Percentiles rank a stretch among this genome's conserved stretches.
phyloP scores from a whole-genome alignment of 441 rosid species.

The Pelargonium citronellum region DNA sequence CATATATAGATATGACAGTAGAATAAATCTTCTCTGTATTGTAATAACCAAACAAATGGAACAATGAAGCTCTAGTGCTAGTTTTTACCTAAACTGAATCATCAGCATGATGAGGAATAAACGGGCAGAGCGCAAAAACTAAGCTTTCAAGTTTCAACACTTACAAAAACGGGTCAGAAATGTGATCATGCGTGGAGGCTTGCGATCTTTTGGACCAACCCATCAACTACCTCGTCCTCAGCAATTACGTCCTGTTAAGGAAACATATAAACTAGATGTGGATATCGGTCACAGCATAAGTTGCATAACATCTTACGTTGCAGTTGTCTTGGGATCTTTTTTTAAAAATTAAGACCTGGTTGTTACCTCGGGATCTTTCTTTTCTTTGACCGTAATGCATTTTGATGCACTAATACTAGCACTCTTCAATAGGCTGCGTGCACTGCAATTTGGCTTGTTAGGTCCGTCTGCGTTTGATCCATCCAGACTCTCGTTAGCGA shows the following conservation, averaged over 20 bases:
- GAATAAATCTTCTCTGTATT: background rate
- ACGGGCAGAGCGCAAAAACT: conserved; percentile 4
- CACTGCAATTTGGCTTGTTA: conserved; percentile 40
- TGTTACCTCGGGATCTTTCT: background rate
- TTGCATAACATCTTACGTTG: background rate
- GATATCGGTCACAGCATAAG: too few species aligned
- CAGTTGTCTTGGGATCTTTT: conserved; percentile 45
- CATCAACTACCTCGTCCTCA: conserved; percentile 50
- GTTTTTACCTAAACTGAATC: background rate
- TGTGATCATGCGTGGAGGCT: conserved; percentile 36
- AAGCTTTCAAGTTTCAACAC: conserved; percentile 18
- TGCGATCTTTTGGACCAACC: conserved; percentile 50
- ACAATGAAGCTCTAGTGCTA: background rate
- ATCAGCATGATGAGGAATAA: conserved; percentile 7
- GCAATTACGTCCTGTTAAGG: conserved; percentile 31
- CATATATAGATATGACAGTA: background rate
- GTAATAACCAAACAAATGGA: background rate
- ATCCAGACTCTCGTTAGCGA: conserved; percentile 23
- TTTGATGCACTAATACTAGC: conserved; percentile 92
- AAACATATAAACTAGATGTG: conserved; percentile 22
- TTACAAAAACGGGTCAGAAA: conserved; percentile 6
- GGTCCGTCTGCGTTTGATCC: conserved; percentile 40
- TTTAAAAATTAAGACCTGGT: background rate
- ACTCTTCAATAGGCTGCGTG: conserved; percentile 81
- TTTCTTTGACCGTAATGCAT: conserved; percentile 56